Percentiles rank a stretch among this genome's conserved stretches.
Evolutionary conservation across 805 yeast genomes (phyloP).

Genomic region (Teunomyces stri): DNA sequence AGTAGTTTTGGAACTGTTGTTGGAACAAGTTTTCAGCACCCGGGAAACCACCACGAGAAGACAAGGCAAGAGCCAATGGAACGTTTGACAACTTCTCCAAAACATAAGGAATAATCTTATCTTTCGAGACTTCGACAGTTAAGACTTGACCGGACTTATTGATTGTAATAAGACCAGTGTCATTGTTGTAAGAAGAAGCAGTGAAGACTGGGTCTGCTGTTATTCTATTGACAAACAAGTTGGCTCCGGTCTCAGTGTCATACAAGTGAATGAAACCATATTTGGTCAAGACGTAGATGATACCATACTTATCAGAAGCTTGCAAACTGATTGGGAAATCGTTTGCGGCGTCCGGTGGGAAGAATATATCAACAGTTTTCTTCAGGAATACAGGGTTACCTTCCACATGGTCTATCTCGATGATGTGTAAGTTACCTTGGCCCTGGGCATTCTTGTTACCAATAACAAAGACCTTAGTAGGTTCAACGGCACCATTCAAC

Average conservation of each 20-base stretch:
- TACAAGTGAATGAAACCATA: conserved; percentile 95
- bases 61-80: conserved; percentile 78
- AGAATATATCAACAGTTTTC: conserved; percentile 87
- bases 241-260: conserved; percentile 89
- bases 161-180: conserved; percentile 86
- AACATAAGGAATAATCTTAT: conserved; percentile 84
- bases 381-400: conserved; percentile 82
- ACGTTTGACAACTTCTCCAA: conserved; percentile 84
- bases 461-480: conserved; percentile 86
- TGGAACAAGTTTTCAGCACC: conserved; percentile 93
- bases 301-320: conserved; percentile 81
- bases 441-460: conserved; percentile 82
- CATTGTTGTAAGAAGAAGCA: conserved; percentile 67
- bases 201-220: conserved; percentile 95
- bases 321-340: conserved; percentile 96
- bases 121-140: conserved; percentile 83
- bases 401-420: conserved; percentile 93
- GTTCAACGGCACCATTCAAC: conserved; percentile 66
- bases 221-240: conserved; percentile 92
- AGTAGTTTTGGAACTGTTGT: conserved; percentile 85
- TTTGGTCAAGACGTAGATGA: conserved; percentile 86
- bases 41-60: conserved; percentile 93
- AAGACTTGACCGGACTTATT: conserved; percentile 95
- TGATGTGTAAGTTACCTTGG: conserved; percentile 75
- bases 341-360: conserved; percentile 93